Conservation (phyloP, 2,329 filamentous ascomycete genomes). For the Trichoderma atrobrunneum region DNA sequence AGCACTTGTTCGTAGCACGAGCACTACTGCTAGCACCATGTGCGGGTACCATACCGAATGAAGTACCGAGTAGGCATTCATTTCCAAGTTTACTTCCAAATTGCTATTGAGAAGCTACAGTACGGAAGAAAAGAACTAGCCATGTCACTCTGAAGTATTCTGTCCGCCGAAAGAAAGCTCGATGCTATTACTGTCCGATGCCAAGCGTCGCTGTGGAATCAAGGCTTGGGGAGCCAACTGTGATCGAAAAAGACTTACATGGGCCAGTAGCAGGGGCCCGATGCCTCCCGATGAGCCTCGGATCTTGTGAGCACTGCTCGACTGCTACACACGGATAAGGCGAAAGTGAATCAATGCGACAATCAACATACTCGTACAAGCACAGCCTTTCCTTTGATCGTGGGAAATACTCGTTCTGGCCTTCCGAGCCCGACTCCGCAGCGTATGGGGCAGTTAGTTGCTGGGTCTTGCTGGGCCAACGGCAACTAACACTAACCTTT, state of each 20-base stretch:
- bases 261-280: neutral
- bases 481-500: constrained; percentile 7
- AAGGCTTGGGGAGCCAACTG: neutral
- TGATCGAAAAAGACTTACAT: neutral
- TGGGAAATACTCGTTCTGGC: neutral
- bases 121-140: neutral
- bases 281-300: neutral
- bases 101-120: neutral
- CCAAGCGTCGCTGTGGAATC: neutral
- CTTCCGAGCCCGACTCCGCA: neutral
- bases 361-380: neutral
- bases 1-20: neutral
- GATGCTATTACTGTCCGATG: neutral
- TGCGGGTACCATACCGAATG: constrained; percentile 5
- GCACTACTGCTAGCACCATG: constrained; percentile 1
- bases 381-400: neutral
- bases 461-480: constrained; percentile 9
- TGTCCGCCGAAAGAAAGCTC: neutral
- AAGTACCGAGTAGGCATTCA: constrained; percentile 7
- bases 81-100: neutral
- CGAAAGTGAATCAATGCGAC: neutral
- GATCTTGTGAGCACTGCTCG: neutral
- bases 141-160: neutral
- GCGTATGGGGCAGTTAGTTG: neutral
- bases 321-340: neutral